phyloP scores from a whole-genome alignment of 805 yeast genomes.

The Crinitomyces ghanaensis region DNA sequence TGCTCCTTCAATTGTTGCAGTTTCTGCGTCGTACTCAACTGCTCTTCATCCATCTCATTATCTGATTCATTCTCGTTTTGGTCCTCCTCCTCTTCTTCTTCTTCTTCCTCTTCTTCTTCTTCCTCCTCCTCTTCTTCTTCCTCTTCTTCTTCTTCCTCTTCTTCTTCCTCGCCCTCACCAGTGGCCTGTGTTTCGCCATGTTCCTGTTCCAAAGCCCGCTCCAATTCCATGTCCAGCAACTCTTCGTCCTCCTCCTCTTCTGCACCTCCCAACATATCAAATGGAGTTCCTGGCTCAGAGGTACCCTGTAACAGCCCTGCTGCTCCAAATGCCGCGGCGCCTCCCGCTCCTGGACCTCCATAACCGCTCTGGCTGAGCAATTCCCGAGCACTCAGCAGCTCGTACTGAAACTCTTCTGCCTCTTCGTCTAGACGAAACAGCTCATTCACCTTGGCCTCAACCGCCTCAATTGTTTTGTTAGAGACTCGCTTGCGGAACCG shows the following conservation, averaged over 20 bases:
- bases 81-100: constrained; percentile 41
- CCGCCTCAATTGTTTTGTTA: constrained; percentile 59
- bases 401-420: constrained; percentile 72
- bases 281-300: constrained; percentile 20
- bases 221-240: constrained; percentile 15
- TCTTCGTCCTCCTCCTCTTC: constrained; percentile 18
- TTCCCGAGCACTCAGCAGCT: constrained; percentile 39
- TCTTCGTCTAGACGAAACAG: constrained; percentile 65
- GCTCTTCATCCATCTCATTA: constrained; percentile 41
- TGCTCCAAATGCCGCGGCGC: constrained; percentile 12
- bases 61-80: constrained; percentile 41
- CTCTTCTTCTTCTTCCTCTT: constrained; percentile 38
- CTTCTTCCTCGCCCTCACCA: constrained; percentile 37
- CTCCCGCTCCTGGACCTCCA: constrained; percentile 17
- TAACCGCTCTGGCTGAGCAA: constrained; percentile 2
- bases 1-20: constrained; percentile 74
- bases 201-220: constrained; percentile 24
- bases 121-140: constrained; percentile 43
- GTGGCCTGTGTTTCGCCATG: constrained; percentile 22
- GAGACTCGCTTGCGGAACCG: constrained; percentile 63
- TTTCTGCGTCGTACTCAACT: constrained; percentile 46
- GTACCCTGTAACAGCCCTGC: constrained; percentile 12
- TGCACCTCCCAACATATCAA: constrained; percentile 24
- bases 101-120: constrained; percentile 44
- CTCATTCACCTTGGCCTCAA: constrained; percentile 70